Percentiles rank a stretch among this genome's conserved stretches.
Conservation (phyloP, 768 basidiomycete genomes). For the Pholiota microspora region DNA sequence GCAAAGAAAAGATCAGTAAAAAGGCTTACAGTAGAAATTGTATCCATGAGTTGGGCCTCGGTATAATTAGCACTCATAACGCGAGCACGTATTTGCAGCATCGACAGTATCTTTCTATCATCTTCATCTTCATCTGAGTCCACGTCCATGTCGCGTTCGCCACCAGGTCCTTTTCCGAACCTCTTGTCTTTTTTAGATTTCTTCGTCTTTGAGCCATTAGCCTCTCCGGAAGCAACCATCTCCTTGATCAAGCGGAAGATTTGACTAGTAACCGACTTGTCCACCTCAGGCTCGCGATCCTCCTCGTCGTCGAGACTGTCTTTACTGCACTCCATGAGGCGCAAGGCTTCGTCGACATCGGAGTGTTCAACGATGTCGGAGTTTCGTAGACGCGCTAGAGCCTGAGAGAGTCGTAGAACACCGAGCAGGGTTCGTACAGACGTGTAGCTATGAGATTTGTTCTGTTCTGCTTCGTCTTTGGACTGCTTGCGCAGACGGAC, state of each 20-base stretch:
- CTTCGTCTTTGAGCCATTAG: constrained; percentile 28
- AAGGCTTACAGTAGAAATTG: constrained; percentile 67
- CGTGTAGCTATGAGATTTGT: constrained; percentile 91
- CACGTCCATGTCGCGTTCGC: constrained; percentile 68
- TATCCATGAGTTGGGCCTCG: constrained; percentile 86
- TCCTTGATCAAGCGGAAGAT: constrained; percentile 91
- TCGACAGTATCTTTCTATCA: constrained; percentile 70
- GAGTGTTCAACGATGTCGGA: constrained; percentile 74
- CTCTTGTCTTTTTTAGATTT: constrained; percentile 34
- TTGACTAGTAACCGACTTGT: constrained; percentile 77
- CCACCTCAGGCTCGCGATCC: constrained; percentile 64
- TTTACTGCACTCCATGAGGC: constrained; percentile 97
- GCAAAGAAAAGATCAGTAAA: not conserved
- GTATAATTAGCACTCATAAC: constrained; percentile 88
- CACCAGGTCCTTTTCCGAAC: constrained; percentile 66
- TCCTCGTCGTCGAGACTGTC: constrained; percentile 83
- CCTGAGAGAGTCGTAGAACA: constrained; percentile 91
- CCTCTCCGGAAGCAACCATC: constrained; percentile 54
- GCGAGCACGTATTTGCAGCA: constrained; percentile 86
- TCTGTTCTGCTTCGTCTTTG: constrained; percentile 85
- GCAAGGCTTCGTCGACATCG: constrained; percentile 95
- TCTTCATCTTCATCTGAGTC: constrained; percentile 60
- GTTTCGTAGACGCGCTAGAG: constrained; percentile 88
- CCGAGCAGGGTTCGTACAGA: constrained; percentile 95
- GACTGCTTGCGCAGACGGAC: constrained; percentile 92